Evolutionary conservation across 2,329 filamentous ascomycete species (phyloP).

Genomic region (Exophiala bonariae): DNA sequence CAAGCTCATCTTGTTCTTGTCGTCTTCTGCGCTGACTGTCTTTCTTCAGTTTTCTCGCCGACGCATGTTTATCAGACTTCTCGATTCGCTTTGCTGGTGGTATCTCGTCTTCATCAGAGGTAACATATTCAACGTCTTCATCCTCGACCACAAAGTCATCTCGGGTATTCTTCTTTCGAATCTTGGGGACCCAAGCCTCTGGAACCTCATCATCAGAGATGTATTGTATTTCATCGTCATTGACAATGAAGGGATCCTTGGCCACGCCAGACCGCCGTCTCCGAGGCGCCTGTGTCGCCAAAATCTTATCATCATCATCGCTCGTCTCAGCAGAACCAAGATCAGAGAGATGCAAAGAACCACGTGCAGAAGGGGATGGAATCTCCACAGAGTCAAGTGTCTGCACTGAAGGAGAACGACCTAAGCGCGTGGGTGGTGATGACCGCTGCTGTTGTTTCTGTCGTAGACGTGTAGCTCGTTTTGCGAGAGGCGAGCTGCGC

Average conservation of each 20-base stretch:
- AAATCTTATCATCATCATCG: constrained; percentile 30
- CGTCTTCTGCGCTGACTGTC: constrained; percentile 7
- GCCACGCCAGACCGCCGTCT: constrained; percentile 23
- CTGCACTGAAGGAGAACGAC: background rate
- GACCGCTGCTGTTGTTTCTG: background rate
- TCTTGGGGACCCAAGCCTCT: constrained; percentile 19
- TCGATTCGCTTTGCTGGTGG: background rate
- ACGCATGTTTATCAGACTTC: background rate
- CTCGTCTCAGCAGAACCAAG: constrained; percentile 32
- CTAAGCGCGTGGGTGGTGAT: background rate
- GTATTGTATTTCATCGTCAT: constrained; percentile 25
- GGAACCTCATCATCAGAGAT: constrained; percentile 6
- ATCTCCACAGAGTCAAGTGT: background rate
- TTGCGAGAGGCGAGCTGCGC: background rate
- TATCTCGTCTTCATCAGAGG: constrained; percentile 10
- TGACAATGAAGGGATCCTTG: constrained; percentile 28
- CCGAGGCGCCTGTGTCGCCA: constrained; percentile 14
- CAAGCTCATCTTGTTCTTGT: constrained; percentile 42
- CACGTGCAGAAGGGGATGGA: background rate
- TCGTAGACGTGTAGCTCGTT: constrained; percentile 11
- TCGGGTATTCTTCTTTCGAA: constrained; percentile 27
- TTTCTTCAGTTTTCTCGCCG: background rate
- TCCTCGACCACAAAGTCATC: constrained; percentile 31
- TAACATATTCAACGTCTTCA: constrained; percentile 24
- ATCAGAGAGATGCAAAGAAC: constrained; percentile 10